These are phyloP conservation scores for Dysphania ambrosioides DNA, from an alignment of 148 eudicot genomes.

Conservation along the genomic window DNA sequence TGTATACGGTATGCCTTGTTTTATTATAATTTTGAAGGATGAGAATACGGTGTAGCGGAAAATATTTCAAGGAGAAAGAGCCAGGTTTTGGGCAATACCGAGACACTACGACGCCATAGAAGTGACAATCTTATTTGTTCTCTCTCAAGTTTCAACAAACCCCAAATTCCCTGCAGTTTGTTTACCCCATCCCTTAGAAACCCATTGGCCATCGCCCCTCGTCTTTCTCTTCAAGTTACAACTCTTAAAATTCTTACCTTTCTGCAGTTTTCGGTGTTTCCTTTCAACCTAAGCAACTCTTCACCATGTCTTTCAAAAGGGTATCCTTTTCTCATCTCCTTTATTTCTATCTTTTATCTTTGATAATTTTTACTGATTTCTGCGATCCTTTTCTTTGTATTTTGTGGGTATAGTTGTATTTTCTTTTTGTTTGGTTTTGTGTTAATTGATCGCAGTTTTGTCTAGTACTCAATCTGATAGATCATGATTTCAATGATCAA, in stretches of 20 bases:
- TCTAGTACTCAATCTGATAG: no score
- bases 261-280: background rate
- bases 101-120: slow-evolving; percentile 12
- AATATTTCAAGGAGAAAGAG: no score
- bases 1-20: no score
- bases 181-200: slow-evolving; percentile 1
- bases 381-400: background rate
- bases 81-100: background rate
- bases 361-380: background rate
- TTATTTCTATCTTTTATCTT: background rate
- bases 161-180: background rate
- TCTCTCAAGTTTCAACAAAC: background rate
- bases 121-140: background rate
- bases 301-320: slow-evolving; percentile 32
- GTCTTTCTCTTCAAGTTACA: background rate
- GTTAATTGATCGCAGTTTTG: slow-evolving; percentile 1
- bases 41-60: no score
- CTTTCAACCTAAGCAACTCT: background rate
- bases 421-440: slow-evolving; percentile 10
- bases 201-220: background rate
- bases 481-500: background rate
- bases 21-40: no score
- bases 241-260: background rate
- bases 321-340: slow-evolving; percentile 3
- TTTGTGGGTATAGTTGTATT: background rate